Conservation (phyloP, 2,329 filamentous ascomycete species). For the Myriangium duriaei region DNA sequence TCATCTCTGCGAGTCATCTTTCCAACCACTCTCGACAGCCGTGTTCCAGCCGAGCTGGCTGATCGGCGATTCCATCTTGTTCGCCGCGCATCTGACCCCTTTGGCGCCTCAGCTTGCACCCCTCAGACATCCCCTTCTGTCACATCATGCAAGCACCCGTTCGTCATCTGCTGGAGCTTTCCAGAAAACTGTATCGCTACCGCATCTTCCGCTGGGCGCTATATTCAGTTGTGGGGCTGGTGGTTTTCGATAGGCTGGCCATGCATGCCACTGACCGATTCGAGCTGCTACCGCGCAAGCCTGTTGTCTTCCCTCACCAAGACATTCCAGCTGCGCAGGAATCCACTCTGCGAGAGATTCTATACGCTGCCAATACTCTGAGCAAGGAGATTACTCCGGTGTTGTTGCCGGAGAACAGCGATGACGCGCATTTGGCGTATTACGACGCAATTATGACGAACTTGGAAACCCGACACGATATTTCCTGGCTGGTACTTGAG, state of each 20-base stretch:
- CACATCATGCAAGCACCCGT: constrained; percentile 76
- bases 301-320: constrained; percentile 2
- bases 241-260: constrained; percentile 1
- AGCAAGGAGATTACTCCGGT: constrained; percentile 2
- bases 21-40: too few relatives aligned
- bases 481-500: constrained; percentile 1
- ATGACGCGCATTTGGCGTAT: constrained; percentile 1
- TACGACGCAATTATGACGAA: constrained; percentile 3
- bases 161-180: too few relatives aligned
- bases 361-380: constrained; percentile 1
- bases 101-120: constrained; percentile 62
- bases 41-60: too few relatives aligned
- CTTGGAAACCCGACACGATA: constrained; percentile 3
- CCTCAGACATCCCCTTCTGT: constrained; percentile 79
- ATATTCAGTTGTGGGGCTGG: constrained; percentile 3
- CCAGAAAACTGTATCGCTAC: constrained; percentile 1
- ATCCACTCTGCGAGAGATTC: constrained; percentile 2
- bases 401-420: constrained; percentile 1
- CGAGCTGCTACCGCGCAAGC: background rate
- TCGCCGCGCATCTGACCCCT: too few relatives aligned
- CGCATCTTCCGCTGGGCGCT: constrained; percentile 2
- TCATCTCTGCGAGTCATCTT: too few relatives aligned
- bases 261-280: constrained; percentile 2
- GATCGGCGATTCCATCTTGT: too few relatives aligned
- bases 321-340: constrained; percentile 3